Conservation (phyloP, 2,329 filamentous ascomycete genomes). For the Ophiostoma sp. region DNA sequence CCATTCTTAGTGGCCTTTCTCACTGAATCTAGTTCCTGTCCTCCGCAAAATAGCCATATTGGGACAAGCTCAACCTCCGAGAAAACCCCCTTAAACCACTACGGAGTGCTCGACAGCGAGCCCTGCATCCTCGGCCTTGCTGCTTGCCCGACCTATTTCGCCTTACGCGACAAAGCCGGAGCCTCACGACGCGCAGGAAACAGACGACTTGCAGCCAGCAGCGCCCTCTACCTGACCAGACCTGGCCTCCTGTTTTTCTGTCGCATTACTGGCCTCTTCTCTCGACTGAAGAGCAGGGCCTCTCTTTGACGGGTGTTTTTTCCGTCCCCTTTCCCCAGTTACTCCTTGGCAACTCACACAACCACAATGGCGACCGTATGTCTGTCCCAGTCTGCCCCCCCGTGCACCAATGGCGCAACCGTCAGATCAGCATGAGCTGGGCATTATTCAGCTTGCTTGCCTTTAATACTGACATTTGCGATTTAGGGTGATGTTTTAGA, state of each 20-base stretch:
- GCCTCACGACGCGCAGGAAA: neutral
- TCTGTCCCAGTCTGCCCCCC: neutral
- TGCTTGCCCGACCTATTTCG: neutral
- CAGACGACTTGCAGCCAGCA: neutral
- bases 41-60: slow-evolving; percentile 20
- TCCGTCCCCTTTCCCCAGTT: neutral
- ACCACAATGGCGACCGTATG: slow-evolving; percentile 10
- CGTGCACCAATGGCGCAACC: neutral
- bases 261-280: neutral
- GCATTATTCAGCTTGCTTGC: too few species aligned
- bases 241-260: neutral
- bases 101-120: neutral
- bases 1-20: slow-evolving; percentile 1
- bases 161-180: slow-evolving; percentile 5
- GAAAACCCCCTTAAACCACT: slow-evolving; percentile 12
- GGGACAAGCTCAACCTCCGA: slow-evolving; percentile 18
- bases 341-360: neutral
- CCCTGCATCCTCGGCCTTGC: neutral
- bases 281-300: neutral
- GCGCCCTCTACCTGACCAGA: neutral
- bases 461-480: neutral
- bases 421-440: too few species aligned
- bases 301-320: neutral
- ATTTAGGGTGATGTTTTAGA: slow-evolving; percentile 20
- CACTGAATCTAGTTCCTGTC: neutral